phyloP scores from a whole-genome alignment of 2,329 filamentous ascomycete genomes.

The Chrysosporium keratinophilum region DNA sequence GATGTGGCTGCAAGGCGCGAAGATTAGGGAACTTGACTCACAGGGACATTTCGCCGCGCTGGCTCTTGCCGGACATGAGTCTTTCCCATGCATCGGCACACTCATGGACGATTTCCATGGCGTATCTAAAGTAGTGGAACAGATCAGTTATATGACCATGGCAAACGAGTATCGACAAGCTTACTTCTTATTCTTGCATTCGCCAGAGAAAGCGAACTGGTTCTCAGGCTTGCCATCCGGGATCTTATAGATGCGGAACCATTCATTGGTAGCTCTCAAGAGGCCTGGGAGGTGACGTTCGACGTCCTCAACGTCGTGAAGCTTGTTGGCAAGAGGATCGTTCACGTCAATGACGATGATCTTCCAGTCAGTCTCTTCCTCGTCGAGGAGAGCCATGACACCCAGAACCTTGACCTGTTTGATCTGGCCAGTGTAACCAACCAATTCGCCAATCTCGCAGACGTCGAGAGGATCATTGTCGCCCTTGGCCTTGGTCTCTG shows the following conservation, averaged over 20 bases:
- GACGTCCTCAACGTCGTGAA: slow-evolving; percentile 98
- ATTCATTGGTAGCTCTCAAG: slow-evolving; percentile 95
- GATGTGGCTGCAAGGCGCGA: not conserved
- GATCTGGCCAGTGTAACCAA: slow-evolving; percentile 89
- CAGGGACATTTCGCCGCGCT: slow-evolving; percentile 67
- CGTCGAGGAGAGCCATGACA: slow-evolving; percentile 97
- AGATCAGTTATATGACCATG: slow-evolving; percentile 15
- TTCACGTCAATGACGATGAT: slow-evolving; percentile 99
- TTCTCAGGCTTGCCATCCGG: slow-evolving; percentile 99
- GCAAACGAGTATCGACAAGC: slow-evolving; percentile 20
- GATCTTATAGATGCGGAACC: slow-evolving; percentile 99
- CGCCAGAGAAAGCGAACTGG: slow-evolving; percentile 99
- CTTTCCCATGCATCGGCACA: slow-evolving; percentile 96
- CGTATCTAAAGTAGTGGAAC: slow-evolving; percentile 51
- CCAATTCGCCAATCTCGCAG: slow-evolving; percentile 97
- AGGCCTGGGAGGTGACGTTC: slow-evolving; percentile 96
- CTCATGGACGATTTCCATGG: slow-evolving; percentile 89
- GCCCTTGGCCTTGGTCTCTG: slow-evolving; percentile 98
- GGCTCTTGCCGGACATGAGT: slow-evolving; percentile 81
- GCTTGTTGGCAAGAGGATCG: slow-evolving; percentile 89
- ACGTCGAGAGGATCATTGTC: slow-evolving; percentile 99
- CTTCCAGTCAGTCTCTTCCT: slow-evolving; percentile 99
- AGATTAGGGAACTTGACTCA: slow-evolving; percentile 43
- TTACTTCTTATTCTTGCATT: slow-evolving; percentile 99
- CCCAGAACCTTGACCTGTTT: slow-evolving; percentile 99